Evolutionary conservation across 805 yeast genomes (phyloP), one percentile per base, ranked within the genome.

Genomic region (Ogataea populi-albae): DNA sequence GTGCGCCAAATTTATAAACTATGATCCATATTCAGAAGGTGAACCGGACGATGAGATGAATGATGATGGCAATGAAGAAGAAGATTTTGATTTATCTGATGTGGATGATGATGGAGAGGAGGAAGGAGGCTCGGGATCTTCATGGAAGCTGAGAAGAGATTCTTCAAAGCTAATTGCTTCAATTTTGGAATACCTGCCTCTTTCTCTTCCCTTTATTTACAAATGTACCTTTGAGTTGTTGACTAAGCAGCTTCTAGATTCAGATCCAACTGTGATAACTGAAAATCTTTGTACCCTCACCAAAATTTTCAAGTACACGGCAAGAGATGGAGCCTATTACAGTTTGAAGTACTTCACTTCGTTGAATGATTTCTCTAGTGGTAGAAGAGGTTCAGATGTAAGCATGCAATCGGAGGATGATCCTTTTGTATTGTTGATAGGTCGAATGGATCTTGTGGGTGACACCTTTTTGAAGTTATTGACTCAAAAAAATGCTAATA

Each of bases 71-170:
- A 63, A 56, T 4, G 62, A 60, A 12, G 66, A 60, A 9, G 68
- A 64, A 15, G 79, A 72, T 4, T 61, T 50, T 33, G 74, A 69
- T 21, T 41, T 48, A 3, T 64, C 64, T 15, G 61, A 59, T 16
- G 63, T 63, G 21, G 64, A 69, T n/a, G 72, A 64, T n/a, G 80
- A 73, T 8, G 65, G 50, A 17, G 77, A 73, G 23, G 56, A 50
- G 17, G 66, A 64, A 12, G 62, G 58, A 15, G 60, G 57, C 4
- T 64, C 64, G 21, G 64, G 61, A 17, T 55, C 52, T 14, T 70
- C 81, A 2, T 80, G 89, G 83, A 79, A 75, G 44, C 58, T 84
- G 14, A 64, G 93, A 40, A 62, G 74, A 26, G 71, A 69, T 35
- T 60, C 85, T 0, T 65, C 75, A 5, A 61, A 59, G 20, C 49